These are phyloP conservation scores for Aspergillus unguis DNA, from an alignment of 2,329 filamentous ascomycete species.

Conservation along the genomic window DNA sequence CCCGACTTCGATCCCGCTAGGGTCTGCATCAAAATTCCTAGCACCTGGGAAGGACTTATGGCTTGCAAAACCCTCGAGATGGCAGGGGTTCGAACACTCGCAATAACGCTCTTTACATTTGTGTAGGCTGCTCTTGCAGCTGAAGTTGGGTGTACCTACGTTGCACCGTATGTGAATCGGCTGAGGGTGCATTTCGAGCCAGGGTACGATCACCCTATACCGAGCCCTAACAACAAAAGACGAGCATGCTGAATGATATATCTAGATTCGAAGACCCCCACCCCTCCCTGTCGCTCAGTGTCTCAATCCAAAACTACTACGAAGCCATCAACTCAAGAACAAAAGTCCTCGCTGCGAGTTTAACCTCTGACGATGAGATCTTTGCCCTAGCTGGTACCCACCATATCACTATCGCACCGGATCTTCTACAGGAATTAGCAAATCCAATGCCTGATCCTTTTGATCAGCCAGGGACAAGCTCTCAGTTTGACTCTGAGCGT, in stretches of 20 bases:
- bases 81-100: constrained; percentile 56
- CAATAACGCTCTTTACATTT: constrained; percentile 62
- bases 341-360: constrained; percentile 54
- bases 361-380: constrained; percentile 58
- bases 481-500: constrained; percentile 25
- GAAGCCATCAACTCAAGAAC: constrained; percentile 42
- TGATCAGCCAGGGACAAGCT: constrained; percentile 20
- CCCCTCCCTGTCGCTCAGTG: constrained; percentile 48
- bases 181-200: constrained; percentile 59
- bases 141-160: constrained; percentile 58
- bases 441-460: constrained; percentile 35
- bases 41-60: constrained; percentile 61
- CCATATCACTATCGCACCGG: constrained; percentile 59
- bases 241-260: too few species aligned
- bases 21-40: constrained; percentile 62
- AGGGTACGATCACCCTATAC: constrained; percentile 19
- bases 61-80: constrained; percentile 56
- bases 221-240: too few species aligned
- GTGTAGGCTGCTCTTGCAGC: constrained; percentile 59
- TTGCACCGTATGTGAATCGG: constrained; percentile 64
- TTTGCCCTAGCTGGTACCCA: constrained; percentile 56
- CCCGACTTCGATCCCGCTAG: constrained; percentile 47
- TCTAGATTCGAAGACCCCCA: constrained; percentile 23
- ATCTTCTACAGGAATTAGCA: constrained; percentile 49
- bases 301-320: constrained; percentile 54